Evolutionary conservation across 108 stramenopile genomes (phyloP).

Genomic region (Conticribra weissflogii): DNA sequence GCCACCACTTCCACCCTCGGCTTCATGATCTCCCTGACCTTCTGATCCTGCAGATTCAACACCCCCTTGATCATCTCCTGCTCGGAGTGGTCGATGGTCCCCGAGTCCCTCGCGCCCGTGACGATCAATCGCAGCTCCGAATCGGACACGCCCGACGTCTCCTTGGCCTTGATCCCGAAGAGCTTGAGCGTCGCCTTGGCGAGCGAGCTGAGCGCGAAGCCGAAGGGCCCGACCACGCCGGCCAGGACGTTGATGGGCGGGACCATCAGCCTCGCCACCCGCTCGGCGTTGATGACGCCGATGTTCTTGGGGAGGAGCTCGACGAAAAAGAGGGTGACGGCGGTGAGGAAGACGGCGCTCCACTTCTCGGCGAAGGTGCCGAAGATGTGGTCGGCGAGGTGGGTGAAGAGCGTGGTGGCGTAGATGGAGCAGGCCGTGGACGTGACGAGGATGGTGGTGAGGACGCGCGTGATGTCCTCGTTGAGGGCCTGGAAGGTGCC

Average conservation of each 20-base stretch:
- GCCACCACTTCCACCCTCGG: slow-evolving; percentile 96
- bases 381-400: slow-evolving; percentile 81
- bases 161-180: slow-evolving; percentile 82
- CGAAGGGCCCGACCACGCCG: slow-evolving; percentile 83
- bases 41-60: slow-evolving; percentile 90
- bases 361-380: slow-evolving; percentile 84
- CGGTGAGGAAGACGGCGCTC: slow-evolving; percentile 87
- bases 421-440: slow-evolving; percentile 90
- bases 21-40: slow-evolving; percentile 93
- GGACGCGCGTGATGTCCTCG: slow-evolving; percentile 93
- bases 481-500: slow-evolving; percentile 90
- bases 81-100: slow-evolving; percentile 95
- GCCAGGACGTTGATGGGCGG: slow-evolving; percentile 89
- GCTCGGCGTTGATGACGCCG: slow-evolving; percentile 94
- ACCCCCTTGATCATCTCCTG: slow-evolving; percentile 98
- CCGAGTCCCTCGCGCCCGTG: slow-evolving; percentile 90
- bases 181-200: slow-evolving; percentile 80
- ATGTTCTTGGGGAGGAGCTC: slow-evolving; percentile 95
- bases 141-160: slow-evolving; percentile 83
- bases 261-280: slow-evolving; percentile 89
- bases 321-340: slow-evolving; percentile 93
- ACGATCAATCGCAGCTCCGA: slow-evolving; percentile 94
- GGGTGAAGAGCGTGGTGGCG: slow-evolving; percentile 87
- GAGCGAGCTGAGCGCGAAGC: slow-evolving; percentile 80
- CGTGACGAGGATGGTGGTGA: slow-evolving; percentile 94